Evolutionary conservation across 768 basidiomycete genomes (phyloP), one percentile per base, ranked within the genome.

Genomic region (Lentinula edodes): DNA sequence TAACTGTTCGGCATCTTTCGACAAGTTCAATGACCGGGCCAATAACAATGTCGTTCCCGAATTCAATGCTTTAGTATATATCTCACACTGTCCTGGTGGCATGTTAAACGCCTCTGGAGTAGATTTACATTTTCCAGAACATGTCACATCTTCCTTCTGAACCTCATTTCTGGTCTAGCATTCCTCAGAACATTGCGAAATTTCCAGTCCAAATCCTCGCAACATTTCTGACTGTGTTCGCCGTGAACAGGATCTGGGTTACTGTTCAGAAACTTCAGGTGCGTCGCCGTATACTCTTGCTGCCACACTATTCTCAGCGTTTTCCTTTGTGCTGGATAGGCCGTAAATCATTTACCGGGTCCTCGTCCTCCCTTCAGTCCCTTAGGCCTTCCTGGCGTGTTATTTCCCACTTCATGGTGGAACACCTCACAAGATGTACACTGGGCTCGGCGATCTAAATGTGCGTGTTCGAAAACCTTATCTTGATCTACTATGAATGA

Each of bases 371-470:
- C 78, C 1, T 79, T 80, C 64, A 71, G 74, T 52, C 80, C 80
- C 2, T 61, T 78, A 32, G 68, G 64, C 6, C n/a, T 74, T 10
- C 75, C 76, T 32, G 80, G 78, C 20, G 71, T 69, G 0, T 2
- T 74, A 0, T 55, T 80, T 0, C 78, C 78, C 18, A 75, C 74
- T 12, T 70, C 67, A 1, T 78, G 76, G 77, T 81, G 76, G 78
- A 81, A 79, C 61, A 74, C 75, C 5, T 76, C 76, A 2, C 39
- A 73, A 9, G 63, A 63, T 35, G 75, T 72, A 53, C 58, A 69
- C 5, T 83, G 80, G 80, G 59, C 52, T 8, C 70, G 75, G 69
- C 70, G 78, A n/a, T 61, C 64, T 13, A 66, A 66, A 6, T 64
- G 80, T 78, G 60, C 52, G 76, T 65, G 34, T 6, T 18, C 42